Evolutionary conservation across 345 rosid genomes (phyloP).

Genomic region (Moricandia arvensis): DNA sequence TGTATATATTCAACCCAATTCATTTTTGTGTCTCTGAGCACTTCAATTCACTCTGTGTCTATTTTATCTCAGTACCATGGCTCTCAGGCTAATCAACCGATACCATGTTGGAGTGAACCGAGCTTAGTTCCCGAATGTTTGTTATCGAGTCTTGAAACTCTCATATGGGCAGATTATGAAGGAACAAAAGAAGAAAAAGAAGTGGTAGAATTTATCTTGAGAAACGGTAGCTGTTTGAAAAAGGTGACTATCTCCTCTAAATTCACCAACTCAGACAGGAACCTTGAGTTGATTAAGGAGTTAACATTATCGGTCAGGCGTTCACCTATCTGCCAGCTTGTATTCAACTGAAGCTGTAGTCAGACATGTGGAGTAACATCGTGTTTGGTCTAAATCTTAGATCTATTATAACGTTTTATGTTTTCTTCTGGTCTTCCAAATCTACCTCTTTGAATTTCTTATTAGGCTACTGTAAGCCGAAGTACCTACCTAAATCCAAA

Average conservation of each 20-base stretch:
- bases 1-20: not conserved
- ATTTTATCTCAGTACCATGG: not conserved
- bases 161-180: not conserved
- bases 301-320: not conserved
- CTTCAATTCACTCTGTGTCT: not conserved
- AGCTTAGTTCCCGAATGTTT: constrained; percentile 16
- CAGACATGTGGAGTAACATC: not conserved
- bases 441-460: too few species aligned
- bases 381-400: not conserved
- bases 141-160: not conserved
- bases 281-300: constrained; percentile 18
- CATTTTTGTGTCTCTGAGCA: not conserved
- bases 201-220: not conserved
- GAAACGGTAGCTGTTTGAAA: constrained; percentile 4
- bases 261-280: not conserved
- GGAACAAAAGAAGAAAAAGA: constrained; percentile 11
- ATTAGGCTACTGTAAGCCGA: too few species aligned
- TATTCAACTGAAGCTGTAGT: not conserved
- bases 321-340: constrained; percentile 5
- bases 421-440: not conserved
- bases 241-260: not conserved
- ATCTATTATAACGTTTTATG: not conserved
- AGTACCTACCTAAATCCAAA: too few species aligned
- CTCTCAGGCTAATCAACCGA: not conserved
- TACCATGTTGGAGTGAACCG: constrained; percentile 4